A percentile compares a stretch with the other conserved stretches of the same genome.
These are phyloP conservation scores for Amylostereum chailletii DNA, from an alignment of 1,284 basidiomycete species.

Conservation along the genomic window DNA sequence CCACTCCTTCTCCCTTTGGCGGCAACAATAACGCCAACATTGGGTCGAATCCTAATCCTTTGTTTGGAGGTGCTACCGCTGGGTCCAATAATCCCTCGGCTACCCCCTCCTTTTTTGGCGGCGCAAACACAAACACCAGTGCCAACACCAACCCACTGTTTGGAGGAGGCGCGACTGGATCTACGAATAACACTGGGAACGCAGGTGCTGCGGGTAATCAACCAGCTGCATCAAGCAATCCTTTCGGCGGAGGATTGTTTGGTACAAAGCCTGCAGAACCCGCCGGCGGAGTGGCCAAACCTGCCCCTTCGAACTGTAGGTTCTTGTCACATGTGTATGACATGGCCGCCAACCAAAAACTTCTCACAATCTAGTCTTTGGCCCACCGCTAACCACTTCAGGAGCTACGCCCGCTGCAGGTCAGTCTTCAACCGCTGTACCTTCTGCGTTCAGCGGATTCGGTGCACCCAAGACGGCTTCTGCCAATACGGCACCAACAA, in stretches of 20 bases:
- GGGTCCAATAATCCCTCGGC: too few relatives aligned
- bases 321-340: not conserved
- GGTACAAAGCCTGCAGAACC: not conserved
- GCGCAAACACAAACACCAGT: too few relatives aligned
- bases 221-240: not conserved
- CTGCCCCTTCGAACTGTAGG: slow-evolving; percentile 12
- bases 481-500: not conserved
- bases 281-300: slow-evolving; percentile 8
- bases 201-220: not conserved
- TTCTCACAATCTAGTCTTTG: not conserved
- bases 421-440: slow-evolving; percentile 3
- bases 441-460: not conserved
- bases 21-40: too few relatives aligned
- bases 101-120: too few relatives aligned
- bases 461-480: not conserved
- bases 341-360: not conserved
- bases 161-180: not conserved
- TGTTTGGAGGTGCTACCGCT: too few relatives aligned
- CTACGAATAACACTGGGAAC: not conserved
- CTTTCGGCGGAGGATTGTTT: slow-evolving; percentile 1
- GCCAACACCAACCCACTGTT: not conserved
- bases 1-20: too few relatives aligned
- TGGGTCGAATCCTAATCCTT: too few relatives aligned
- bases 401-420: not conserved
- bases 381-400: not conserved